These are phyloP conservation scores for Nannochloropsis salina DNA, from an alignment of 108 stramenopile genomes.

Conservation along the genomic window DNA sequence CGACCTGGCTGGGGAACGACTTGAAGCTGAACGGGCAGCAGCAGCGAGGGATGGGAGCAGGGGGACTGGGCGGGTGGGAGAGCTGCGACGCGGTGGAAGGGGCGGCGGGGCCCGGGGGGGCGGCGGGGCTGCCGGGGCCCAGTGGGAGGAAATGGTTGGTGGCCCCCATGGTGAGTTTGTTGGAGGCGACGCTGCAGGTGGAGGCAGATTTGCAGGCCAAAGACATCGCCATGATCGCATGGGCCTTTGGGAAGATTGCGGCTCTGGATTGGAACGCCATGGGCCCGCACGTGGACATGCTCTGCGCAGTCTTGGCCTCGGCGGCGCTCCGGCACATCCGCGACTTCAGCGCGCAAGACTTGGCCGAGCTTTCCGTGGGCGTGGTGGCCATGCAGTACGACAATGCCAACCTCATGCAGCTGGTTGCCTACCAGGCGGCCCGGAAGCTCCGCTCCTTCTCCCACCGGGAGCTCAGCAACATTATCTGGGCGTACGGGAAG, in stretches of 20 bases:
- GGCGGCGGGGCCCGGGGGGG: background rate
- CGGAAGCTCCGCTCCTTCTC: background rate
- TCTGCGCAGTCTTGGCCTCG: background rate
- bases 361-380: background rate
- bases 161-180: background rate
- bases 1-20: background rate
- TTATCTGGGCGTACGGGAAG: constrained; percentile 37
- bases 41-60: background rate
- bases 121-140: background rate
- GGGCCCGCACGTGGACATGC: constrained; percentile 14
- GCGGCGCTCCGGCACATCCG: background rate
- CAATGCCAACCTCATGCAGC: constrained; percentile 13
- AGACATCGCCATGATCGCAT: background rate
- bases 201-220: constrained; percentile 3
- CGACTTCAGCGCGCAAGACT: background rate
- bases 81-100: background rate
- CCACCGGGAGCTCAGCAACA: constrained; percentile 39
- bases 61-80: background rate
- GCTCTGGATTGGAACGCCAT: background rate
- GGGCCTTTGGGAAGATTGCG: background rate
- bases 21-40: constrained; percentile 14
- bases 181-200: background rate
- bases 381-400: constrained; percentile 9
- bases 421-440: background rate
- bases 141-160: background rate